phyloP scores from a whole-genome alignment of 1,284 basidiomycete species.

The Takashimella tepidaria region DNA sequence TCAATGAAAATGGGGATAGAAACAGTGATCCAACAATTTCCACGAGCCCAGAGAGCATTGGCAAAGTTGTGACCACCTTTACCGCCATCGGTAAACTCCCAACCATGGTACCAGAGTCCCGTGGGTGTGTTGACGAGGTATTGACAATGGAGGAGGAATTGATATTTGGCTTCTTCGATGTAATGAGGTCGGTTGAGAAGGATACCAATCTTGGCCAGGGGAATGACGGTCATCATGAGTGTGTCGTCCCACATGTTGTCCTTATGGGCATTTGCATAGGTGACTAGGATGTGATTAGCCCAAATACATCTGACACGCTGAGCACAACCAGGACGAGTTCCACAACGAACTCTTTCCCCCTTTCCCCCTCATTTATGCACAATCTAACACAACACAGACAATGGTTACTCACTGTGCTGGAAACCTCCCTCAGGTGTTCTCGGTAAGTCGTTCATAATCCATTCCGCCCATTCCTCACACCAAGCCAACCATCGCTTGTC shows the following conservation, averaged over 20 bases:
- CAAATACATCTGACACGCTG: too few species aligned
- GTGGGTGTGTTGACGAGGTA: constrained; percentile 31
- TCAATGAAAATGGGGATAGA: constrained; percentile 62
- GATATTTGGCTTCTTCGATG: constrained; percentile 52
- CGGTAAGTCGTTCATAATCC: constrained; percentile 60
- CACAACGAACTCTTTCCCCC: too few species aligned
- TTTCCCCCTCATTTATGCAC: too few species aligned
- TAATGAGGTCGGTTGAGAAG: constrained; percentile 54
- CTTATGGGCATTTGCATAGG: constrained; percentile 55
- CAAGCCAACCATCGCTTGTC: constrained; percentile 32
- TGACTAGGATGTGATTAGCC: too few species aligned
- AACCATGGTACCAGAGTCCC: constrained; percentile 47
- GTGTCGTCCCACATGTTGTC: constrained; percentile 65
- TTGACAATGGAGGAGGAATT: constrained; percentile 32
- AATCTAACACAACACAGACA: constrained; percentile 32
- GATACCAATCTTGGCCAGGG: constrained; percentile 58
- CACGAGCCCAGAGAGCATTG: constrained; percentile 58
- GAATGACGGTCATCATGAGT: constrained; percentile 57
- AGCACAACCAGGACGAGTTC: too few species aligned
- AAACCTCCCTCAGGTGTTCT: constrained; percentile 56
- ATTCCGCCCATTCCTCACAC: constrained; percentile 62
- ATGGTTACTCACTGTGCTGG: constrained; percentile 52
- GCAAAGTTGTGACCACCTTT: constrained; percentile 50
- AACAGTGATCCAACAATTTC: constrained; percentile 62
- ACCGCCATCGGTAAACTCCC: constrained; percentile 25